Conservation (phyloP, 805 yeast species). For the Tetrapisispora phaffii region DNA sequence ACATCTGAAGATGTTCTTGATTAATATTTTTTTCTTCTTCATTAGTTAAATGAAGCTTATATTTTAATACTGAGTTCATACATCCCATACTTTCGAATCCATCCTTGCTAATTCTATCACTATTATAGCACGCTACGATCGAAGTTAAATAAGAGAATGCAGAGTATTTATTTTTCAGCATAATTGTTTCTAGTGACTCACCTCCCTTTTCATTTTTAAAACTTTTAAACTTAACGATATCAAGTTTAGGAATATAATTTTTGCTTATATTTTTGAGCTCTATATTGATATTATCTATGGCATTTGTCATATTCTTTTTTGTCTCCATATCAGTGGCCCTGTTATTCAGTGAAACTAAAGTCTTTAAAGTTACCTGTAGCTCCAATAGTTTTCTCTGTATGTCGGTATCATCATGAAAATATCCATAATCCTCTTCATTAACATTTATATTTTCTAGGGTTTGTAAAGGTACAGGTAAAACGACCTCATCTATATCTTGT, state of each 20-base stretch:
- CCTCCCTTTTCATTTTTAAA: slow-evolving; percentile 1
- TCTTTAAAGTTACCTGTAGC: slow-evolving; percentile 11
- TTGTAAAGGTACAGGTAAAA: neutral
- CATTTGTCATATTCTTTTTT: slow-evolving; percentile 5
- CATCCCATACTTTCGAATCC: neutral
- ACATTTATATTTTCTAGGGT: neutral
- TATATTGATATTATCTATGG: slow-evolving; percentile 11
- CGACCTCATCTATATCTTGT: neutral
- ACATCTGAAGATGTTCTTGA: neutral
- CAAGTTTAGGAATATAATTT: slow-evolving; percentile 18
- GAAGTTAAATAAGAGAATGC: slow-evolving; percentile 18
- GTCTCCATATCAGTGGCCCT: neutral
- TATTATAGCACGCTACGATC: slow-evolving; percentile 15
- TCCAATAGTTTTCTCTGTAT: slow-evolving; percentile 10
- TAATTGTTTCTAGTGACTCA: slow-evolving; percentile 21
- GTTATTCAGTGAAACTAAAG: slow-evolving; percentile 9
- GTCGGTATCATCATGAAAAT: slow-evolving; percentile 17
- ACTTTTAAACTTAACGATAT: slow-evolving; percentile 5
- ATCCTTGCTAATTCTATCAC: neutral
- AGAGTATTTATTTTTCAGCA: slow-evolving; percentile 22
- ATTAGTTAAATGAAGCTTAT: neutral
- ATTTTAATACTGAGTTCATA: neutral
- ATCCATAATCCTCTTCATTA: slow-evolving; percentile 9
- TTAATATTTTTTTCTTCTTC: neutral
- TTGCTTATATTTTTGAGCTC: slow-evolving; percentile 11